Conservation (phyloP, 768 basidiomycete genomes). For the Tulasnella sp. region DNA sequence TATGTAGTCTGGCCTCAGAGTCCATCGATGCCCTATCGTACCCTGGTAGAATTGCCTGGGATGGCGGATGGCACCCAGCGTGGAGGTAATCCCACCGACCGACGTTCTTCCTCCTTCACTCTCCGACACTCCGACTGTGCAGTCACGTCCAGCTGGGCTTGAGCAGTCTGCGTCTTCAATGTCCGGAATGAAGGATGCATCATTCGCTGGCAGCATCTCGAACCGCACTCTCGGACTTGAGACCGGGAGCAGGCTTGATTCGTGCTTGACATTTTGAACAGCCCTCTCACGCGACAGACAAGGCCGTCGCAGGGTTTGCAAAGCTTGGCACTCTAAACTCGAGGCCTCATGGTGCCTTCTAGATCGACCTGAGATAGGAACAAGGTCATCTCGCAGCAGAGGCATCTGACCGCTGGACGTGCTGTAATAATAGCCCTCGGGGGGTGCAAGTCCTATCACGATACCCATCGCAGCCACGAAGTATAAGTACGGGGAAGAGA, state of each 20-base stretch:
- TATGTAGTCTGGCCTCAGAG: neutral
- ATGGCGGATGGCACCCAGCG: neutral
- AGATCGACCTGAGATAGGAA: neutral
- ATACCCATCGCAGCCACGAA: neutral
- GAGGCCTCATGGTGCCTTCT: neutral
- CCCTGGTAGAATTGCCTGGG: neutral
- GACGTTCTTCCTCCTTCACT: slow-evolving; percentile 6
- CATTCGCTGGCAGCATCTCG: neutral
- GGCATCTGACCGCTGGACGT: neutral
- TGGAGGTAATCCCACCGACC: neutral
- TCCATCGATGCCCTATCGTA: slow-evolving; percentile 9
- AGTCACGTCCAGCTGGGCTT: neutral
- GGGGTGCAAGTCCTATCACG: neutral
- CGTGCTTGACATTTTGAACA: neutral
- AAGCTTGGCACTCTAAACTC: neutral
- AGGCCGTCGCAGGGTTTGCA: neutral
- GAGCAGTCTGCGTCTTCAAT: too few species aligned
- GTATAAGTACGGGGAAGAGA: neutral
- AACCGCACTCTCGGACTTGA: neutral
- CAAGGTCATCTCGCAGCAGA: neutral
- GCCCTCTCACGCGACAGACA: neutral
- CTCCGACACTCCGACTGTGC: neutral
- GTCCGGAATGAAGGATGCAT: too few species aligned
- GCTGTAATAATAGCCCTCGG: neutral
- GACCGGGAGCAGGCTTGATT: neutral